Evolutionary conservation across 1,284 basidiomycete species (phyloP).

Genomic region (Fomitopsis palustris): DNA sequence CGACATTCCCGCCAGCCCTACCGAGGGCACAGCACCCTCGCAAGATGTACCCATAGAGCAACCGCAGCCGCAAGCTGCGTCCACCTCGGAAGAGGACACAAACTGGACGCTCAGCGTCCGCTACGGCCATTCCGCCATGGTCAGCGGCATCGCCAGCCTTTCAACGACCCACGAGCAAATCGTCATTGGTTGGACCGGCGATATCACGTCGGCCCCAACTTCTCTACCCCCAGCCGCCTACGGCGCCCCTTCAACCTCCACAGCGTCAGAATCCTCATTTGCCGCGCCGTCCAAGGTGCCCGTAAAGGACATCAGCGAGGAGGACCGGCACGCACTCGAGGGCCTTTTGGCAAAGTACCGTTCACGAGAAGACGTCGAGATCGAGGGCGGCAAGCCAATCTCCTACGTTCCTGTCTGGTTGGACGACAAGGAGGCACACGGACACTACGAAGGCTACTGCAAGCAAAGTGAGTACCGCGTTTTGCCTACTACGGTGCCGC

Average conservation of each 20-base stretch:
- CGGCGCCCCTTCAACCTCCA: conserved; percentile 15
- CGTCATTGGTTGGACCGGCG: conserved; percentile 93
- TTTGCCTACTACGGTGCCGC: not conserved
- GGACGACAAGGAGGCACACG: conserved; percentile 86
- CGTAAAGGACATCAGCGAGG: conserved; percentile 47
- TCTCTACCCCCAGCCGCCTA: conserved; percentile 5
- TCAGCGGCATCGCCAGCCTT: conserved; percentile 87
- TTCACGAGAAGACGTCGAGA: conserved; percentile 51
- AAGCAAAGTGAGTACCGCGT: conserved; percentile 75
- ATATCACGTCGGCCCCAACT: conserved; percentile 51
- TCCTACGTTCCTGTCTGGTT: conserved; percentile 91
- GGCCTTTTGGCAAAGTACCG: conserved; percentile 54
- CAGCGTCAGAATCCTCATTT: conserved; percentile 11
- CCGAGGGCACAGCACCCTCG: conserved; percentile 7
- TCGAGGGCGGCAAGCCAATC: conserved; percentile 39
- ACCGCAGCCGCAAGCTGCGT: conserved; percentile 12
- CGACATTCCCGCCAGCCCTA: conserved; percentile 38
- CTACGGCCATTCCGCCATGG: conserved; percentile 94
- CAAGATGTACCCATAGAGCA: conserved; percentile 15
- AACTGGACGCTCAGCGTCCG: conserved; percentile 79
- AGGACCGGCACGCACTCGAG: conserved; percentile 62
- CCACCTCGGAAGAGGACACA: conserved; percentile 8
- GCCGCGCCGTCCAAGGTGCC: conserved; percentile 36
- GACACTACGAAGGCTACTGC: conserved; percentile 97
- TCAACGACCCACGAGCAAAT: conserved; percentile 84